These are phyloP conservation scores for Pinus albicaulis DNA, from an alignment of 75 land plant species.

Conservation along the genomic window DNA sequence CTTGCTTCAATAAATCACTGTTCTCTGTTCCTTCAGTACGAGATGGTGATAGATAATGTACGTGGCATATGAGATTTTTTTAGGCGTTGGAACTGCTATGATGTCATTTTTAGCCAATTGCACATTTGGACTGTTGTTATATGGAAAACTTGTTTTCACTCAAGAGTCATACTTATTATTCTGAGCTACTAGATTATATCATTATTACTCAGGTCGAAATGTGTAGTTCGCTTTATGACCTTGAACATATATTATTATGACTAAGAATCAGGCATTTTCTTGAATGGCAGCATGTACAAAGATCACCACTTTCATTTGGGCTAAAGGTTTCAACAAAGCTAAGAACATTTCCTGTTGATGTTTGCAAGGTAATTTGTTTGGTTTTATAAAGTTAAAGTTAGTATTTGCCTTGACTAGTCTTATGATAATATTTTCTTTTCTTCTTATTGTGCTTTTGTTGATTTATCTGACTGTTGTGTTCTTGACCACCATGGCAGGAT, in stretches of 20 bases:
- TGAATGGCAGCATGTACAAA: conserved; percentile 74
- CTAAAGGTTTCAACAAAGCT: conserved; percentile 65
- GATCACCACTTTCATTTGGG: conserved; percentile 69
- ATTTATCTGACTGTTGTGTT: background rate
- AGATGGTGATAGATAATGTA: no score
- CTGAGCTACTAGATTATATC: no score
- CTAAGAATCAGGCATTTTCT: background rate
- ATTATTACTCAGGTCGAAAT: background rate
- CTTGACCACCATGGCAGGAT: conserved; percentile 37
- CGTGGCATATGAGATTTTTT: no score
- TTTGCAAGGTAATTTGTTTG: conserved; percentile 61
- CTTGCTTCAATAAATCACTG: no score
- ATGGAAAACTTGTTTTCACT: background rate
- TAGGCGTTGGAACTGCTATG: no score
- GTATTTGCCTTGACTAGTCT: background rate
- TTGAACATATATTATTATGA: background rate
- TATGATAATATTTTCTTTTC: background rate
- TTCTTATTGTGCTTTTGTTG: background rate
- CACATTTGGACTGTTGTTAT: background rate
- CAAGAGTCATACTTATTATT: no score
- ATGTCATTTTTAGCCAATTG: background rate
- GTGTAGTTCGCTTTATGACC: background rate
- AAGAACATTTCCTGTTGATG: conserved; percentile 71
- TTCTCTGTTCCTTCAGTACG: no score
- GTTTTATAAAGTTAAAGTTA: background rate